Conservation (phyloP, 768 basidiomycete genomes). For the Gautieria morchelliformis region DNA sequence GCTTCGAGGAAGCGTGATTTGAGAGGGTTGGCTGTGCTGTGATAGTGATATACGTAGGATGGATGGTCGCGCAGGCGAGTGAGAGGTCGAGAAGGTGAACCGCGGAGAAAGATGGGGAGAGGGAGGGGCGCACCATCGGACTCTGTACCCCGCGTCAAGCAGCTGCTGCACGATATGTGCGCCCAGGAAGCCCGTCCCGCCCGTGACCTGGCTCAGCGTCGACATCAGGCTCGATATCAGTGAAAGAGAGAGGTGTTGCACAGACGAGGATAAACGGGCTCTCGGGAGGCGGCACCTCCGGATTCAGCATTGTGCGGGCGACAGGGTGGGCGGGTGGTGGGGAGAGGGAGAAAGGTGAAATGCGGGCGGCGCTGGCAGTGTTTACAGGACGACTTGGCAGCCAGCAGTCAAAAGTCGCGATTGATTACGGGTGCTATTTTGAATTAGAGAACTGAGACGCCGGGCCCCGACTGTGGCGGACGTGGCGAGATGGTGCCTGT, state of each 20-base stretch:
- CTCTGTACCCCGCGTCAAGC: conserved; percentile 28
- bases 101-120: too few relatives aligned
- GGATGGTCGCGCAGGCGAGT: too few relatives aligned
- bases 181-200: conserved; percentile 31
- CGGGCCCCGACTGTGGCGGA: not conserved
- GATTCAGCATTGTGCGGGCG: too few relatives aligned
- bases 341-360: too few relatives aligned
- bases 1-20: conserved; percentile 5
- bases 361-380: too few relatives aligned
- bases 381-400: too few relatives aligned
- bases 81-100: too few relatives aligned
- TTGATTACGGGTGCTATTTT: not conserved
- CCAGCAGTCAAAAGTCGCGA: not conserved
- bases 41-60: too few relatives aligned
- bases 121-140: conserved; percentile 9
- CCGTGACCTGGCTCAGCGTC: conserved; percentile 26
- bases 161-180: conserved; percentile 28
- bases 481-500: not conserved
- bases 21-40: not conserved
- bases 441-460: not conserved
- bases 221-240: not conserved
- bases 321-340: too few relatives aligned
- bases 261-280: conserved; percentile 7
- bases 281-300: too few relatives aligned
- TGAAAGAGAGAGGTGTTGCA: not conserved